Evolutionary conservation across 2,329 filamentous ascomycete genomes (phyloP).

Genomic region (Pyrenophora tritici-repentis): DNA sequence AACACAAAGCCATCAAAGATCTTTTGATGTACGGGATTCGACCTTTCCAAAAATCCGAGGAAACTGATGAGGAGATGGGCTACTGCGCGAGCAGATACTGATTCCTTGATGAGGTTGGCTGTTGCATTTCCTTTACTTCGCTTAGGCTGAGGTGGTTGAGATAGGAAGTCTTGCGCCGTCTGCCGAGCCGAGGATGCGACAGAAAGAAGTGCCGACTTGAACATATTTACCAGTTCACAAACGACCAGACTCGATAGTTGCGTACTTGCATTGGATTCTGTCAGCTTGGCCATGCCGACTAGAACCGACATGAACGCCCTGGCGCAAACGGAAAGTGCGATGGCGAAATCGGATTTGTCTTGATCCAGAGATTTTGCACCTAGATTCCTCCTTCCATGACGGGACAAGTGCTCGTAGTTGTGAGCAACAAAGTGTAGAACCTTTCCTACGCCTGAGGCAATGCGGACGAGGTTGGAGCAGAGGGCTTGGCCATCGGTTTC

Average conservation of each 20-base stretch:
- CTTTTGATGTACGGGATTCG: constrained; percentile 41
- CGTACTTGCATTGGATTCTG: constrained; percentile 12
- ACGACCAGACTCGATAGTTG: constrained; percentile 31
- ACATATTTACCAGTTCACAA: constrained; percentile 46
- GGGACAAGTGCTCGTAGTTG: constrained; percentile 25
- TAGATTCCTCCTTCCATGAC: constrained; percentile 9
- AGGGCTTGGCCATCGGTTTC: constrained; percentile 23
- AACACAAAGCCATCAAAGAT: constrained; percentile 54
- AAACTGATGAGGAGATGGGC: constrained; percentile 46
- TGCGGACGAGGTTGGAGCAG: constrained; percentile 32
- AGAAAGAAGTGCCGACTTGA: constrained; percentile 40
- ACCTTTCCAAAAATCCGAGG: constrained; percentile 45
- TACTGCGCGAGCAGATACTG: constrained; percentile 29
- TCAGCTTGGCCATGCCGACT: constrained; percentile 34
- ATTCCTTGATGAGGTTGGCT: constrained; percentile 23
- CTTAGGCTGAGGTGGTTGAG: constrained; percentile 3
- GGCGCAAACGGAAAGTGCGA: constrained; percentile 34
- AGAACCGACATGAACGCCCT: constrained; percentile 41
- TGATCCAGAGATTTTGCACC: constrained; percentile 23
- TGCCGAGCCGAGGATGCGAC: constrained; percentile 36
- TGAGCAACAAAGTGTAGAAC: constrained; percentile 30
- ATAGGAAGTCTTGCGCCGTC: constrained; percentile 15
- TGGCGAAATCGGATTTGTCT: constrained; percentile 33
- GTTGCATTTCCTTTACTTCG: constrained; percentile 14
- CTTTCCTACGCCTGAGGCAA: constrained; percentile 29